Percentiles rank a stretch among this genome's conserved stretches.
phyloP scores from a whole-genome alignment of 1,284 basidiomycete genomes.

The Cutaneotrichosporon mucoides region DNA sequence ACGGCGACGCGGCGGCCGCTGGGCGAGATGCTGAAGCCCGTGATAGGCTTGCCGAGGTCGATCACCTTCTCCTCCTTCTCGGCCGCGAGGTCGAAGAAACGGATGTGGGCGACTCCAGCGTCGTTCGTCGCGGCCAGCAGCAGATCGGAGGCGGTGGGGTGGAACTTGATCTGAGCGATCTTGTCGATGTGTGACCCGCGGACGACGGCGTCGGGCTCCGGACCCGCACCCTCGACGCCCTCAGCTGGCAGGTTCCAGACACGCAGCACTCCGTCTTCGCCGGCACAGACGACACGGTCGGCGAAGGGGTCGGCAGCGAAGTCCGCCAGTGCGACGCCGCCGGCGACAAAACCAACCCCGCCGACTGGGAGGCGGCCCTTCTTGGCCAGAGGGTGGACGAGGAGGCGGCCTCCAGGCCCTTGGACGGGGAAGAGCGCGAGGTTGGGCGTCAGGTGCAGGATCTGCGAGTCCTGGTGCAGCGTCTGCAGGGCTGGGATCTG shows the following conservation, averaged over 20 bases:
- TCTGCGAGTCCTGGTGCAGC: constrained; percentile 45
- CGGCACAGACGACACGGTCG: constrained; percentile 43
- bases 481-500: constrained; percentile 47
- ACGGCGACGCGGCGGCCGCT: constrained; percentile 47
- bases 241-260: constrained; percentile 42
- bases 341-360: constrained; percentile 41
- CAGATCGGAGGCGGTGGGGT: constrained; percentile 48
- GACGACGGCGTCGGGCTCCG: constrained; percentile 30
- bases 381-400: constrained; percentile 43
- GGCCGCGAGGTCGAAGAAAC: constrained; percentile 41
- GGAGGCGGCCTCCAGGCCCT: constrained; percentile 51
- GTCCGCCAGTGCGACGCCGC: constrained; percentile 46
- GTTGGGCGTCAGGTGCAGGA: constrained; percentile 38
- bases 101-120: constrained; percentile 35
- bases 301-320: constrained; percentile 47
- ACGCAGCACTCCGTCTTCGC: constrained; percentile 48
- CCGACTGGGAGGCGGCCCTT: constrained; percentile 48
- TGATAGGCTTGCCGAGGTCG: constrained; percentile 26
- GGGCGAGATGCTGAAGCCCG: constrained; percentile 46
- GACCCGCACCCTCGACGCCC: constrained; percentile 35
- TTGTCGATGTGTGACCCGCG: constrained; percentile 44
- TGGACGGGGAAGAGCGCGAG: constrained; percentile 50
- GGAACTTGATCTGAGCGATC: constrained; percentile 45
- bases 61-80: constrained; percentile 21
- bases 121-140: constrained; percentile 49